Evolutionary conservation across 2,329 filamentous ascomycete genomes (phyloP).

Genomic region (Malbranchea zuffiana): DNA sequence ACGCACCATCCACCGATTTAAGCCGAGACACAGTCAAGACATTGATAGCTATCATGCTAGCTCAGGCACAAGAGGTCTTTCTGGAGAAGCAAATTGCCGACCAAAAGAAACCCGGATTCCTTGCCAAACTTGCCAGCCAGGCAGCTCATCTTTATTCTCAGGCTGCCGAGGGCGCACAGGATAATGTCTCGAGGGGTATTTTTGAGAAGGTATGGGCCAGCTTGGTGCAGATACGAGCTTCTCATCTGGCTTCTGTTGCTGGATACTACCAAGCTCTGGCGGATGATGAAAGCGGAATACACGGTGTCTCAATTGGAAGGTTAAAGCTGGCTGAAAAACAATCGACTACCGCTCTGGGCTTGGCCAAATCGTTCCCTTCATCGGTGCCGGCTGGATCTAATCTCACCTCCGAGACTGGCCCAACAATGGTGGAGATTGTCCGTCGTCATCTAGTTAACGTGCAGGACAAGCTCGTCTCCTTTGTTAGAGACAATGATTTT

Average conservation of each 20-base stretch:
- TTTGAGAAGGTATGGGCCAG: slow-evolving; percentile 92
- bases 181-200: slow-evolving; percentile 79
- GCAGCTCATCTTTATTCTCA: slow-evolving; percentile 80
- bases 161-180: slow-evolving; percentile 78
- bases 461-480: slow-evolving; percentile 65
- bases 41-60: slow-evolving; percentile 82
- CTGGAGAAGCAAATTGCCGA: slow-evolving; percentile 91
- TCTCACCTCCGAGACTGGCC: slow-evolving; percentile 65
- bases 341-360: slow-evolving; percentile 65
- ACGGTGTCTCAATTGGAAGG: slow-evolving; percentile 74
- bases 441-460: slow-evolving; percentile 72
- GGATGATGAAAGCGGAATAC: slow-evolving; percentile 77
- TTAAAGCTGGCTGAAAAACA: slow-evolving; percentile 69
- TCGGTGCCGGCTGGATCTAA: slow-evolving; percentile 73
- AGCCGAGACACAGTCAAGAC: slow-evolving; percentile 94
- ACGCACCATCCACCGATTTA: slow-evolving; percentile 90
- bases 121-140: slow-evolving; percentile 89
- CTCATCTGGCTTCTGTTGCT: slow-evolving; percentile 71
- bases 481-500: slow-evolving; percentile 90
- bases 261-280: slow-evolving; percentile 90
- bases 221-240: slow-evolving; percentile 61
- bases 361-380: slow-evolving; percentile 68
- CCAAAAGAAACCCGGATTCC: slow-evolving; percentile 78
- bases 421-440: slow-evolving; percentile 64
- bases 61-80: slow-evolving; percentile 94